Percentiles rank a stretch among this genome's conserved stretches.
Evolutionary conservation across 108 stramenopile species (phyloP).

Genomic region (Parietichytrium sp.): DNA sequence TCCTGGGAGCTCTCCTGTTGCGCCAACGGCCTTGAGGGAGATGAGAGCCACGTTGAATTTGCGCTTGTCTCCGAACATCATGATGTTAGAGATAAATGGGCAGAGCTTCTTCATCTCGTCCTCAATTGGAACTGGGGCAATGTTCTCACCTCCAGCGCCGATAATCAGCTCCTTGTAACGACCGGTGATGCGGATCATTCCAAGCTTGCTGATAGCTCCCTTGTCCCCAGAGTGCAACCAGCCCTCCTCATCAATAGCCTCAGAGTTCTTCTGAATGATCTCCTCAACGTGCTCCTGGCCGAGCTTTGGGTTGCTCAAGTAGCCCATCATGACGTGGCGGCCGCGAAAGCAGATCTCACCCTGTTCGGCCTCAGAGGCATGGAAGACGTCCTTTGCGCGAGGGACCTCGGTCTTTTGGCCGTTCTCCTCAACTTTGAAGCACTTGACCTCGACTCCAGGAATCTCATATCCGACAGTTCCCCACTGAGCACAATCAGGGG

Average conservation of each 20-base stretch:
- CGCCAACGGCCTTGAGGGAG: constrained; percentile 48
- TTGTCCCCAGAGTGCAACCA: constrained; percentile 45
- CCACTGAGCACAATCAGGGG: constrained; percentile 52
- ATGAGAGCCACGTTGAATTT: constrained; percentile 62
- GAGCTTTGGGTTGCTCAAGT: constrained; percentile 59
- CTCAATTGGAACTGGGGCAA: constrained; percentile 73
- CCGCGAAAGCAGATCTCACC: constrained; percentile 44
- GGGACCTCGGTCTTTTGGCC: constrained; percentile 33
- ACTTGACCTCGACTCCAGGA: constrained; percentile 49
- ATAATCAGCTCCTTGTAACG: constrained; percentile 64
- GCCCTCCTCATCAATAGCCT: constrained; percentile 66
- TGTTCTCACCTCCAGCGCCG: constrained; percentile 75
- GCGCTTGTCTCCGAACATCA: constrained; percentile 71
- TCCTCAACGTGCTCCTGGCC: constrained; percentile 29
- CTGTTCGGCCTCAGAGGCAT: neutral
- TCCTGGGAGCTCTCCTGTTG: constrained; percentile 1
- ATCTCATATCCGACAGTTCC: constrained; percentile 51
- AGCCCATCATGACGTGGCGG: constrained; percentile 66
- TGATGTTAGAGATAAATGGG: constrained; percentile 57
- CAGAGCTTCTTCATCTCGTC: constrained; percentile 62
- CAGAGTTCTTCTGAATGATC: constrained; percentile 45
- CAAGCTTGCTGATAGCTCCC: neutral
- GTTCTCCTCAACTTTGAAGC: constrained; percentile 36
- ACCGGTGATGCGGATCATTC: constrained; percentile 53
- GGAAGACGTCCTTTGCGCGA: neutral